These are phyloP conservation scores for Magnaporthiopsis poae DNA, from an alignment of 2,329 filamentous ascomycete species.

Conservation along the genomic window DNA sequence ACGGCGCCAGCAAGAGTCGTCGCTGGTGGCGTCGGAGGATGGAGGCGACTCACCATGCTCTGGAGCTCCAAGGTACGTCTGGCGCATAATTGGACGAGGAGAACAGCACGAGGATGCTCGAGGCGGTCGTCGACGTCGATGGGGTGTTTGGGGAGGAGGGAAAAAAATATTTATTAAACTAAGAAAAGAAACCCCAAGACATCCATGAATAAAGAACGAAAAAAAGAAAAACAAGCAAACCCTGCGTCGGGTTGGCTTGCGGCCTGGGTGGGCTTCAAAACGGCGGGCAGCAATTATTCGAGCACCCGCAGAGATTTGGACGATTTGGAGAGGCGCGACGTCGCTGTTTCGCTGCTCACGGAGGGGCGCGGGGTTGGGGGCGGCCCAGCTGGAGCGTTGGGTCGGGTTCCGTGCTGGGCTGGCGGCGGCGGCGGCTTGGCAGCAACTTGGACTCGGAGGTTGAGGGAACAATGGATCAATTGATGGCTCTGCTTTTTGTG, in stretches of 20 bases:
- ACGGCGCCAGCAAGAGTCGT: neutral
- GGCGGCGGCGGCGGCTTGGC: neutral
- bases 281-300: neutral
- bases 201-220: neutral
- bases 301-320: neutral
- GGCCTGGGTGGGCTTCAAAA: neutral
- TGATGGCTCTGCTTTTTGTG: neutral
- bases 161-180: neutral
- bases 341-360: neutral
- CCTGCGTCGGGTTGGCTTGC: neutral
- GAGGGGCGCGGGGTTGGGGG: neutral
- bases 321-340: neutral
- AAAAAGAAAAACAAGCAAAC: neutral
- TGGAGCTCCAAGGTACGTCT: conserved; percentile 30
- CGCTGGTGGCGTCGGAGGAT: conserved; percentile 11
- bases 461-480: neutral
- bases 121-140: neutral
- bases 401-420: neutral
- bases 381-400: neutral
- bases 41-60: conserved; percentile 28
- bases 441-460: neutral
- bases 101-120: neutral
- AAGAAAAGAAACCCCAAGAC: neutral
- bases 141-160: neutral
- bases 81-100: conserved; percentile 32